Conservation (phyloP, 768 basidiomycete genomes). For the Gymnopilus dilepis region DNA sequence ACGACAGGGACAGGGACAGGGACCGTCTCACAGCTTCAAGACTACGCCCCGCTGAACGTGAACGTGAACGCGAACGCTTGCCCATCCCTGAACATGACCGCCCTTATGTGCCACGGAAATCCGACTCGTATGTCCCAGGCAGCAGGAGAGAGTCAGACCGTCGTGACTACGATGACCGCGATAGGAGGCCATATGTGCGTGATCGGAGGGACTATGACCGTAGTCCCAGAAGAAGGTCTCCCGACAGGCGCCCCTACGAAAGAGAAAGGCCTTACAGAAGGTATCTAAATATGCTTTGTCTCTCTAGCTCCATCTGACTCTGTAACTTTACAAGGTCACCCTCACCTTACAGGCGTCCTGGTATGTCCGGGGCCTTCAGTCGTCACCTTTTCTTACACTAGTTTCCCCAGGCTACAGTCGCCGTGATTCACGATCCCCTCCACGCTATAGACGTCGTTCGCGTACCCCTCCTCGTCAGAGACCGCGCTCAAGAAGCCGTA, state of each 20-base stretch:
- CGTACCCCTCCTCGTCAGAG: constrained; percentile 27
- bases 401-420: constrained; percentile 21
- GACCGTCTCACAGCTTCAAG: constrained; percentile 27
- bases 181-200: constrained; percentile 22
- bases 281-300: too few relatives aligned
- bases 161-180: constrained; percentile 30
- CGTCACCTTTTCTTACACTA: neutral
- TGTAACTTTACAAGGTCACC: too few relatives aligned
- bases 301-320: too few relatives aligned
- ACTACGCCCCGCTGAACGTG: constrained; percentile 20
- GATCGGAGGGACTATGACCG: constrained; percentile 23
- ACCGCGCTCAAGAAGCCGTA: constrained; percentile 28
- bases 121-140: constrained; percentile 39
- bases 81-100: constrained; percentile 27
- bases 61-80: constrained; percentile 25
- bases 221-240: constrained; percentile 27
- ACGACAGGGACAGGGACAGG: constrained; percentile 34
- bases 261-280: constrained; percentile 31
- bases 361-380: constrained; percentile 8
- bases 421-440: constrained; percentile 34
- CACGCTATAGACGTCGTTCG: constrained; percentile 27
- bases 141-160: constrained; percentile 31
- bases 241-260: constrained; percentile 32
- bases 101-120: constrained; percentile 24
- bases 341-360: constrained; percentile 16